Percentiles rank a stretch among this genome's conserved stretches.
Evolutionary conservation across 208 protist species (phyloP).

Genomic region (Porcisia deanei): DNA sequence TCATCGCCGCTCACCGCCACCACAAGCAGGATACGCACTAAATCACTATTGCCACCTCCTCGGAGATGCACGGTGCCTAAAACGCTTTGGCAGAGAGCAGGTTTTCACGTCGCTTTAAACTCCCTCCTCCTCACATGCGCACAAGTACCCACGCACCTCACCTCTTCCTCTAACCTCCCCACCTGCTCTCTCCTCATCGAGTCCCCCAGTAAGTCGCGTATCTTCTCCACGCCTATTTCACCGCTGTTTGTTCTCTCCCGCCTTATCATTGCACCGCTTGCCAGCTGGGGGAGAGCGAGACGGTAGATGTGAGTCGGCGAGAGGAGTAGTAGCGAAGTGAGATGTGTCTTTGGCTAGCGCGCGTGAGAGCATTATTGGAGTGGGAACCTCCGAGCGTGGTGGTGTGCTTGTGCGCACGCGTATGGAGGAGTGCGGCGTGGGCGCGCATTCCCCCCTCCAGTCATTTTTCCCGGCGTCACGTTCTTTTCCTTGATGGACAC

Average conservation of each 20-base stretch:
- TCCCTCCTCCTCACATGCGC: not conserved
- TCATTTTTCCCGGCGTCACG: not conserved
- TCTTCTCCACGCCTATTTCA: not conserved
- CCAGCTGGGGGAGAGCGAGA: not conserved
- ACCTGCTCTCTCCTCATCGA: not conserved
- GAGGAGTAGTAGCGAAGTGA: too few relatives aligned
- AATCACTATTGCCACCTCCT: not conserved
- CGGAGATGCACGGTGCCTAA: not conserved
- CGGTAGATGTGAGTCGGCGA: not conserved
- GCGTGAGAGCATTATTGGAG: too few relatives aligned
- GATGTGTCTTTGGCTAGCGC: too few relatives aligned
- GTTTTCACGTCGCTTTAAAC: not conserved
- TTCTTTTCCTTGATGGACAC: not conserved
- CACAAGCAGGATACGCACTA: constrained; percentile 37
- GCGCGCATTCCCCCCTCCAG: not conserved
- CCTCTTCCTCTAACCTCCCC: constrained; percentile 2
- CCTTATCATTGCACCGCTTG: too few relatives aligned
- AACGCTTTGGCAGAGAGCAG: not conserved
- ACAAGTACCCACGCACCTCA: not conserved
- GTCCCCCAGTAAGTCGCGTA: not conserved
- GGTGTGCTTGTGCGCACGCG: not conserved
- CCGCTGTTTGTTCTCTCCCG: not conserved
- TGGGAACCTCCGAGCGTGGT: too few relatives aligned
- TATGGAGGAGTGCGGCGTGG: not conserved
- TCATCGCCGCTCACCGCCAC: constrained; percentile 74